Evolutionary conservation across 1,139 yeast genomes (phyloP), one percentile per base, ranked within the genome.

Genomic region (Lodderomyces orthopsilosis): DNA sequence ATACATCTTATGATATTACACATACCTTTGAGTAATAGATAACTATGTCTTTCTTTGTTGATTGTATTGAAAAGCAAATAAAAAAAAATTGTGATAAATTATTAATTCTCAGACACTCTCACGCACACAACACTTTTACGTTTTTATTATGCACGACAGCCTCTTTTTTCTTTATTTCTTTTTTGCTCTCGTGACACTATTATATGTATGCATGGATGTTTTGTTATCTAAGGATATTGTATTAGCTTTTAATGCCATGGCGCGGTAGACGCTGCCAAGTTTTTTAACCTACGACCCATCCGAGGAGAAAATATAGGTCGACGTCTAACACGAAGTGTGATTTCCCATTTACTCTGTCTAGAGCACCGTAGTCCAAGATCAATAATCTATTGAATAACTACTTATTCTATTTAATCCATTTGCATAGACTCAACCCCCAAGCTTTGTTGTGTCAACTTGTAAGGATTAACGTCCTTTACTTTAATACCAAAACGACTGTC

Each of bases 401-500:
- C n/a, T n/a, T n/a, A n/a, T n/a, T n/a, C n/a, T n/a, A n/a, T 39
- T 45, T 54, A 62, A 53, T 70, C 75, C 49, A 70, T 52, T 52
- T 68, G 70, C 75, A 70, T 69, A 23, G 58, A 50, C 47, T 61
- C 70, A 34, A 54, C 54, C 37, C 60, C 48, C 43, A 53, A 49
- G 44, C 43, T 50, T 30, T 44, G 41, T 41, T 50, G 50, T 27
- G 47, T 59, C 56, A 53, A 60, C 48, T 58, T 77, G 71, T 66
- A 78, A 63, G 51, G 85, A 80, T 55, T 75, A 77, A 45, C 83
- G 57, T 83, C 86, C 60, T 77, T 80, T 46, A 84, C 68, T 51
- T 68, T 70, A 46, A 84, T 66, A 59, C 91, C 93, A 52, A 82
- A 84, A 62, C 87, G 74, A 54, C 72, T 69, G 55, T 84, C 91